phyloP scores from a whole-genome alignment of 768 basidiomycete species.

The Auricularia cornea region DNA sequence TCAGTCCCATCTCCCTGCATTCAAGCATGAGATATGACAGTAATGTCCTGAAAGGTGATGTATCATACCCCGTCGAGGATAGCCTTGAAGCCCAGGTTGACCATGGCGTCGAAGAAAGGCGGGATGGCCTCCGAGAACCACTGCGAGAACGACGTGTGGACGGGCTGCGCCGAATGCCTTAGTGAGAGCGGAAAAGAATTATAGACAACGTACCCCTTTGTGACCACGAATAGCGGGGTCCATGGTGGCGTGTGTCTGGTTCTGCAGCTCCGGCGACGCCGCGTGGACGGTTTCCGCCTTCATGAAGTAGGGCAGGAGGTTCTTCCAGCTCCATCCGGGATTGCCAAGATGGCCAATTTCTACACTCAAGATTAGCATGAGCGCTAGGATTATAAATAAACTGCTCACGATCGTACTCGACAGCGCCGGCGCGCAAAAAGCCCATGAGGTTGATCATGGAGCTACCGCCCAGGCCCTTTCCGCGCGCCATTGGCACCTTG shows the following conservation, averaged over 20 bases:
- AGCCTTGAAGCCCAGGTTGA: neutral
- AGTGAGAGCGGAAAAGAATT: neutral
- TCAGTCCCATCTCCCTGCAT: neutral
- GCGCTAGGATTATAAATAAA: neutral
- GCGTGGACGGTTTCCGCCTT: conserved; percentile 1
- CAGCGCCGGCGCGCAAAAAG: neutral
- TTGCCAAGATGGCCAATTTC: neutral
- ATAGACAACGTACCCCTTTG: neutral
- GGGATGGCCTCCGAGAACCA: neutral
- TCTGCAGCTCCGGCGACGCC: neutral
- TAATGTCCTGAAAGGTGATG: neutral
- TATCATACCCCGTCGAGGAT: neutral
- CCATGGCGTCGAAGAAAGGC: neutral
- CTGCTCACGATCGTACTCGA: neutral
- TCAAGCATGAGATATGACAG: neutral
- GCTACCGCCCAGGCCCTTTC: conserved; percentile 31
- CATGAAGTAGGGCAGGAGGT: conserved; percentile 8
- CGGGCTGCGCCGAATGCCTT: neutral
- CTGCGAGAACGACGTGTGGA: neutral
- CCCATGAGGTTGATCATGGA: conserved; percentile 36
- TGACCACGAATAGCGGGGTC: neutral
- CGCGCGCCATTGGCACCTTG: conserved; percentile 8
- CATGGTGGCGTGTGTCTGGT: neutral
- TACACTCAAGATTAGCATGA: neutral
- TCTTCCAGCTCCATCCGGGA: neutral